phyloP scores from a whole-genome alignment of 345 rosid species.

The Syzygium aromaticum region DNA sequence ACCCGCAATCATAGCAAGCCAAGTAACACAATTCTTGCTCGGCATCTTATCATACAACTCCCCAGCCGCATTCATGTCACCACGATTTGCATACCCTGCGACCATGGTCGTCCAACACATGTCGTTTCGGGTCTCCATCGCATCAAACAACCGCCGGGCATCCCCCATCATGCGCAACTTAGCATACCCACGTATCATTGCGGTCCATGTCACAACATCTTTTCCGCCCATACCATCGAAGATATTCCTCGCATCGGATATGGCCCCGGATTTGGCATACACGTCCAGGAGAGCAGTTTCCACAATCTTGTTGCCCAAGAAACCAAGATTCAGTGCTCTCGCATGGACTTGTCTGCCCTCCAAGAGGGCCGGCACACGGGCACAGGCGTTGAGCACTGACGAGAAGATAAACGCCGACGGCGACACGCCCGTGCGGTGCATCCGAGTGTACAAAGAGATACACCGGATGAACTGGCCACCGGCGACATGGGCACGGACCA shows the following conservation, averaged over 20 bases:
- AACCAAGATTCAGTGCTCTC: constrained; percentile 36
- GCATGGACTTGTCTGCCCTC: constrained; percentile 50
- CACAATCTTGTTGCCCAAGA: constrained; percentile 23
- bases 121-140: constrained; percentile 15
- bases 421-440: constrained; percentile 18
- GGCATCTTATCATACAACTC: constrained; percentile 25
- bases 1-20: constrained; percentile 46
- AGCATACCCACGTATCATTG: constrained; percentile 51
- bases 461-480: constrained; percentile 10
- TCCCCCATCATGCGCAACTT: constrained; percentile 30
- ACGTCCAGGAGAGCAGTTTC: constrained; percentile 36
- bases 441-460: constrained; percentile 13
- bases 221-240: constrained; percentile 42
- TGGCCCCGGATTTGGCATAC: constrained; percentile 37
- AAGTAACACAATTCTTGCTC: constrained; percentile 26
- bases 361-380: constrained; percentile 19
- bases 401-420: constrained; percentile 53
- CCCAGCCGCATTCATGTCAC: constrained; percentile 28
- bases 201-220: constrained; percentile 59
- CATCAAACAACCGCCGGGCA: constrained; percentile 28
- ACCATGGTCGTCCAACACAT: constrained; percentile 46
- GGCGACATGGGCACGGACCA: constrained; percentile 20
- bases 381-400: constrained; percentile 64
- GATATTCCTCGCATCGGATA: constrained; percentile 30
- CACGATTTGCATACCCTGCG: constrained; percentile 40